These are phyloP conservation scores for Dictyostelium purpureum DNA, from an alignment of 78 protist genomes.

Conservation along the genomic window DNA sequence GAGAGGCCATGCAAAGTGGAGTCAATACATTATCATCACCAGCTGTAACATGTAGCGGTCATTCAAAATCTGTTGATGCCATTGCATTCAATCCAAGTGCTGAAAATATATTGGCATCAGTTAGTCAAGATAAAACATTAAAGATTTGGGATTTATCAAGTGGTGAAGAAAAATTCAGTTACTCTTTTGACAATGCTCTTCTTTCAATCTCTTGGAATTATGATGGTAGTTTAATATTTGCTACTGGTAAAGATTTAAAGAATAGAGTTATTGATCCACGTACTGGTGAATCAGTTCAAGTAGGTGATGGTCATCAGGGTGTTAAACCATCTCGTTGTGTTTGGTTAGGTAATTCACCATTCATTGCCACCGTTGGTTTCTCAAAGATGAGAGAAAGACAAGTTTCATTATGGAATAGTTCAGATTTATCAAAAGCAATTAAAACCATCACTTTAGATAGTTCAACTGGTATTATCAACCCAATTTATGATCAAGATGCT, in stretches of 20 bases:
- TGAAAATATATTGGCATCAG: constrained; percentile 75
- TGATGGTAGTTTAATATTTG: constrained; percentile 88
- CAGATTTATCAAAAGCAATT: constrained; percentile 50
- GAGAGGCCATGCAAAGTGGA: not conserved
- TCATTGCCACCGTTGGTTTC: constrained; percentile 93
- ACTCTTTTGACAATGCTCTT: constrained; percentile 18
- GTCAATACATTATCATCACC: not conserved
- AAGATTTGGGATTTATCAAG: constrained; percentile 52
- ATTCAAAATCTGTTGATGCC: constrained; percentile 32
- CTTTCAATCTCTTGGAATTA: constrained; percentile 88
- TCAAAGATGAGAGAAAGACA: constrained; percentile 90
- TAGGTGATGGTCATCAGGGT: constrained; percentile 92
- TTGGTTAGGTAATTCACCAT: constrained; percentile 86
- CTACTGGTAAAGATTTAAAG: constrained; percentile 94
- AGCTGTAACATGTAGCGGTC: constrained; percentile 39
- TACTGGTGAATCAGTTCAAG: constrained; percentile 39
- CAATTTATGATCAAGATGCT: constrained; percentile 95
- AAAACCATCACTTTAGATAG: constrained; percentile 82
- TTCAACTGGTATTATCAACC: constrained; percentile 88
- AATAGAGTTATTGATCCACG: constrained; percentile 92
- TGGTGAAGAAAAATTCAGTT: constrained; percentile 16
- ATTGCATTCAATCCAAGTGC: constrained; percentile 62
- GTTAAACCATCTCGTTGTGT: constrained; percentile 88
- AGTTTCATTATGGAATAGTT: constrained; percentile 78
- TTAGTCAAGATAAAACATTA: constrained; percentile 77